Conservation (phyloP, 306 rosid species). For the Biancaea sappan region DNA sequence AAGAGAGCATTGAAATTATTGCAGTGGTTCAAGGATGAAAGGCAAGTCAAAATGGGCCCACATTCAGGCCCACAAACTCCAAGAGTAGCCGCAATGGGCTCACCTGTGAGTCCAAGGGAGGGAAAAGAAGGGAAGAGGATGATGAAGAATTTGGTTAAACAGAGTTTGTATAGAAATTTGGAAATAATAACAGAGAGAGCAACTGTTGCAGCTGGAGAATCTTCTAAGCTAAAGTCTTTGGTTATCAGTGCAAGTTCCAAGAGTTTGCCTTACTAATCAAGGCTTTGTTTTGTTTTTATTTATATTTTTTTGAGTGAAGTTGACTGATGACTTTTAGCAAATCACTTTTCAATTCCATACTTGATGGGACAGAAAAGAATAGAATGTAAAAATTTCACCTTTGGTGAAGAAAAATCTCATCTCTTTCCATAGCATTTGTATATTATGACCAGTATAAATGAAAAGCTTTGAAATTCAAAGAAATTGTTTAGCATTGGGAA, state of each 20-base stretch:
- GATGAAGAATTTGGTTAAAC: conserved; percentile 79
- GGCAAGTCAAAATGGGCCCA: conserved; percentile 58
- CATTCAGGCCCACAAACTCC: conserved; percentile 76
- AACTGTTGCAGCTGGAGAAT: conserved; percentile 38
- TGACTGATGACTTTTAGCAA: not conserved
- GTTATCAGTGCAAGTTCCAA: conserved; percentile 72
- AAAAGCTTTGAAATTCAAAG: not conserved
- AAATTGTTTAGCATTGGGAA: not conserved
- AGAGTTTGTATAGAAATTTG: conserved; percentile 67
- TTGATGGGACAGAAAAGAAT: not conserved
- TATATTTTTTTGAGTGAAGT: not conserved
- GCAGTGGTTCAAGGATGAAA: conserved; percentile 68
- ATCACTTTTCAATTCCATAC: no score
- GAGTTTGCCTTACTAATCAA: conserved; percentile 61
- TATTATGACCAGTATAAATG: not conserved
- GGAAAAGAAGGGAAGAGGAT: conserved; percentile 63
- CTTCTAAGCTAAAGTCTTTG: conserved; percentile 55
- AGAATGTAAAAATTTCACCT: not conserved
- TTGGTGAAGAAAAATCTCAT: not conserved
- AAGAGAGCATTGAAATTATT: conserved; percentile 64
- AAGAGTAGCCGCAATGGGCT: conserved; percentile 45
- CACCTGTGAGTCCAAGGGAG: conserved; percentile 45
- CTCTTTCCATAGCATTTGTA: not conserved
- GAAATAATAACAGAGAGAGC: conserved; percentile 66
- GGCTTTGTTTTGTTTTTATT: not conserved